A percentile compares a stretch with the other conserved stretches of the same genome.
These are phyloP conservation scores for Apiospora hydei DNA, from an alignment of 2,329 filamentous ascomycete genomes.

Conservation along the genomic window DNA sequence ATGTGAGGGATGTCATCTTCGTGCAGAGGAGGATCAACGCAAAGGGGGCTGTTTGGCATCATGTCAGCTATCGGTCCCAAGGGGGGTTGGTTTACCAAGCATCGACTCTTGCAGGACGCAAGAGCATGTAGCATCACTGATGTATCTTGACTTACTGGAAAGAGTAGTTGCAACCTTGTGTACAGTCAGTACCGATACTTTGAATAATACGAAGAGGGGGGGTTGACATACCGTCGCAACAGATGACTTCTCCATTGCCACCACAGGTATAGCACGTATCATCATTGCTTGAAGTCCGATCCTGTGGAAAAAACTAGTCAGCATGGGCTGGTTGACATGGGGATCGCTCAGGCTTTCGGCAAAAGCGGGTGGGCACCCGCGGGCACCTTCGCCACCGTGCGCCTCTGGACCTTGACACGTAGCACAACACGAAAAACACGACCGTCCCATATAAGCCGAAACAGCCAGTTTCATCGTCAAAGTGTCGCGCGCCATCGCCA, in stretches of 20 bases:
- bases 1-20: slow-evolving; percentile 64
- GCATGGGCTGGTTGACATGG: slow-evolving; percentile 35
- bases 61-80: not conserved
- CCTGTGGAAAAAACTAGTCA: slow-evolving; percentile 34
- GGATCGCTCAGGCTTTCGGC: slow-evolving; percentile 42
- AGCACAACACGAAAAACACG: slow-evolving; percentile 16
- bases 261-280: slow-evolving; percentile 90
- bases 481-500: slow-evolving; percentile 2
- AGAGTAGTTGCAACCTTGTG: slow-evolving; percentile 77
- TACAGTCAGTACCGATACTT: not conserved
- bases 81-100: not conserved
- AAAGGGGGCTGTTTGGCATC: slow-evolving; percentile 62
- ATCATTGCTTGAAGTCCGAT: slow-evolving; percentile 63
- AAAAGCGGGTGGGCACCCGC: slow-evolving; percentile 41
- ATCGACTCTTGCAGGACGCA: not conserved
- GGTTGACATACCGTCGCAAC: slow-evolving; percentile 69
- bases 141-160: slow-evolving; percentile 65
- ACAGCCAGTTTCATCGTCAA: slow-evolving; percentile 16
- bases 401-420: slow-evolving; percentile 19
- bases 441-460: slow-evolving; percentile 15
- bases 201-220: not conserved
- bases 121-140: not conserved
- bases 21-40: slow-evolving; percentile 78
- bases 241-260: slow-evolving; percentile 84
- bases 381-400: slow-evolving; percentile 27